phyloP scores from a whole-genome alignment of 2,329 filamentous ascomycete species.

The Pseudogymnoascus sp. region DNA sequence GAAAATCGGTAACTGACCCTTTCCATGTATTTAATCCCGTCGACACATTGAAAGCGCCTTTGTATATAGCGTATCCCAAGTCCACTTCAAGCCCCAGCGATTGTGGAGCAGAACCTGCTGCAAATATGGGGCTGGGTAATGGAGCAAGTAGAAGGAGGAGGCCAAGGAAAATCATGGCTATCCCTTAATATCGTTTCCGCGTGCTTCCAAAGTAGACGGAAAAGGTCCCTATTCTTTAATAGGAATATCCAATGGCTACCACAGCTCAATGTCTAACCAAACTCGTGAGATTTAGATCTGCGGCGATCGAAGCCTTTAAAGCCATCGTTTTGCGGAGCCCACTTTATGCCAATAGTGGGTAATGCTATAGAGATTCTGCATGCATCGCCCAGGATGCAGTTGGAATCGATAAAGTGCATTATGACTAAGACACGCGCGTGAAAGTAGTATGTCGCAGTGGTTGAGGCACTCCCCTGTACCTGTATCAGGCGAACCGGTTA shows the following conservation, averaged over 20 bases:
- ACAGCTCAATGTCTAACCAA: neutral
- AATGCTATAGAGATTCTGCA: neutral
- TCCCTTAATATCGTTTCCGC: neutral
- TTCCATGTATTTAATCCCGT: slow-evolving; percentile 36
- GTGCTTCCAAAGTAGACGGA: neutral
- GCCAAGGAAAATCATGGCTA: neutral
- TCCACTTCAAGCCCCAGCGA: slow-evolving; percentile 28
- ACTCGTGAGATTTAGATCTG: neutral
- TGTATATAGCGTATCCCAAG: slow-evolving; percentile 39
- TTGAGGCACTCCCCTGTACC: neutral
- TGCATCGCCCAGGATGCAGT: neutral
- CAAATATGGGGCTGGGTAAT: neutral
- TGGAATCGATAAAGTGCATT: neutral
- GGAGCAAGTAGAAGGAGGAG: neutral
- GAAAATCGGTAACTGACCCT: slow-evolving; percentile 28
- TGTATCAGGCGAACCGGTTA: neutral
- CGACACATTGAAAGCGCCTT: slow-evolving; percentile 32
- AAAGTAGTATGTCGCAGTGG: neutral
- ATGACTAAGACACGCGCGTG: neutral
- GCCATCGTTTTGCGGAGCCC: neutral
- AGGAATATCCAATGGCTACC: too few relatives aligned
- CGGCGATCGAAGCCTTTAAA: neutral
- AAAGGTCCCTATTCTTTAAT: too few relatives aligned
- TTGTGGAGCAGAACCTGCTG: neutral
- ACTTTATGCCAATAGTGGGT: neutral